Percentiles rank a stretch among this genome's conserved stretches.
These are phyloP conservation scores for Trichoderma endophyticum DNA, from an alignment of 2,329 filamentous ascomycete genomes.

Conservation along the genomic window DNA sequence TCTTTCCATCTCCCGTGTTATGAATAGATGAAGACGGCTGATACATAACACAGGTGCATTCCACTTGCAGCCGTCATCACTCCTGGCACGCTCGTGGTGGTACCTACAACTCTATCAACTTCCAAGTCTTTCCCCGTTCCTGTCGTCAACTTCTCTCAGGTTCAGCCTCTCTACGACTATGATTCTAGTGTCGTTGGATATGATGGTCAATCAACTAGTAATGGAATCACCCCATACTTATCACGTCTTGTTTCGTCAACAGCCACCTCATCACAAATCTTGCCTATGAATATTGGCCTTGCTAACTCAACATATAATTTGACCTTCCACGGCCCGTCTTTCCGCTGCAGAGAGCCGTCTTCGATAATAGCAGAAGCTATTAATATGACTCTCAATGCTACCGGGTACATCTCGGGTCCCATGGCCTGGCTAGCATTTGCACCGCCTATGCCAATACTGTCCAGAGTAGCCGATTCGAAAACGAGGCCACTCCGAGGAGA, in stretches of 20 bases:
- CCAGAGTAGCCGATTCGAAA: not conserved
- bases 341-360: not conserved
- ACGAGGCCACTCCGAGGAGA: not conserved
- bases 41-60: not conserved
- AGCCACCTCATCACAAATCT: not conserved
- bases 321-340: not conserved
- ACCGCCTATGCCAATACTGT: not conserved
- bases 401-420: not conserved
- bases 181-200: not conserved
- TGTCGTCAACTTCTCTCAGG: not conserved
- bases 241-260: not conserved
- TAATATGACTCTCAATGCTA: not conserved
- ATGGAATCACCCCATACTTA: not conserved
- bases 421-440: not conserved
- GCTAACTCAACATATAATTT: not conserved
- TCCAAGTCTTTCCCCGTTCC: not conserved
- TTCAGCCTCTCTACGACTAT: not conserved
- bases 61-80: not conserved
- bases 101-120: not conserved
- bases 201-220: not conserved
- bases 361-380: not conserved
- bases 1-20: not conserved
- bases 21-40: not conserved
- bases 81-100: not conserved
- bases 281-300: not conserved